phyloP scores from a whole-genome alignment of 495 filamentous ascomycete genomes.

The Trichocladium uniseriatum region DNA sequence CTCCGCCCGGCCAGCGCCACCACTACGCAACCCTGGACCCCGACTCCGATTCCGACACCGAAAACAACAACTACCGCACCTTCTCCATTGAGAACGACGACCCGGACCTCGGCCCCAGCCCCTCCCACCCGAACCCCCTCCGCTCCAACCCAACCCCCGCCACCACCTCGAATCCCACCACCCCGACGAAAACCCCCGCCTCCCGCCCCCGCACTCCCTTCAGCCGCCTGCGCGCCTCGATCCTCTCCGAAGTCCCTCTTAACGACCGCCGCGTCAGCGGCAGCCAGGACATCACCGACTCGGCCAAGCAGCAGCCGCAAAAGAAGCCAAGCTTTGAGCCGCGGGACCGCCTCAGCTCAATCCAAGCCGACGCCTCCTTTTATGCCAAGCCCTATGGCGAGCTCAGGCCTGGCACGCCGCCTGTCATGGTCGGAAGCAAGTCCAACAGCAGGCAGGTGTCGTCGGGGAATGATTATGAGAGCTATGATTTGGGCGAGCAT shows the following conservation, averaged over 20 bases:
- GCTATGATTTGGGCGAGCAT: conserved; percentile 31
- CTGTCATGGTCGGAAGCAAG: conserved; percentile 34
- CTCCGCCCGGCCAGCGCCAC: conserved; percentile 20
- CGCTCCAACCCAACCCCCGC: conserved; percentile 32
- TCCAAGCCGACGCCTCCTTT: conserved; percentile 46
- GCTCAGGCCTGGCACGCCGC: conserved; percentile 38
- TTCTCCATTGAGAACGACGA: conserved; percentile 7
- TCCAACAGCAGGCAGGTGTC: conserved; percentile 40
- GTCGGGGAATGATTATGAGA: conserved; percentile 52
- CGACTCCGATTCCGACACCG: conserved; percentile 21
- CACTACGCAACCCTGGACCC: conserved; percentile 37
- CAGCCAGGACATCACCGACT: conserved; percentile 23
- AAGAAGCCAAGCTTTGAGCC: conserved; percentile 19
- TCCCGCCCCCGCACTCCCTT: conserved; percentile 24
- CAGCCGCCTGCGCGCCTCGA: conserved; percentile 19
- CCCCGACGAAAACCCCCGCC: too few species aligned
- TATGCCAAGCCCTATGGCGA: conserved; percentile 44
- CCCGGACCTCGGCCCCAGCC: conserved; percentile 8
- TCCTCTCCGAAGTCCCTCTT: conserved; percentile 33
- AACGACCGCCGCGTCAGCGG: conserved; percentile 33
- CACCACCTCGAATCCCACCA: conserved; percentile 1
- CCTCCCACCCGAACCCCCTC: conserved; percentile 38
- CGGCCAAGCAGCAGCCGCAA: not conserved
- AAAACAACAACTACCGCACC: conserved; percentile 8
- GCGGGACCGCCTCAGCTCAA: conserved; percentile 31